Evolutionary conservation across 73 alveolate genomes (phyloP).

Genomic region (Stentor coeruleus): DNA sequence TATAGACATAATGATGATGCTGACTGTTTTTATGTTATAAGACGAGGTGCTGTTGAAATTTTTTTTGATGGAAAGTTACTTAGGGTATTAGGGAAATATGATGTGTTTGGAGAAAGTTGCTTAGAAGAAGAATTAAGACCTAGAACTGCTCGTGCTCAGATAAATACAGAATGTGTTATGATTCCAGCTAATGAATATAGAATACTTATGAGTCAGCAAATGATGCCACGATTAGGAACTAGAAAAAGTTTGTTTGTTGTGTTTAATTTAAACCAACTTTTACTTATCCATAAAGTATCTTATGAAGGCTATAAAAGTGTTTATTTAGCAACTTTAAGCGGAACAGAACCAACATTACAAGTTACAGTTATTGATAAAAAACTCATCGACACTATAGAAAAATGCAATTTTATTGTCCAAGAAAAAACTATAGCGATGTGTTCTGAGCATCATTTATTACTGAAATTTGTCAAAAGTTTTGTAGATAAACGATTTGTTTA

Average conservation of each 20-base stretch:
- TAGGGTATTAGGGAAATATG: neutral
- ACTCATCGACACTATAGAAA: neutral
- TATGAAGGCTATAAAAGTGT: neutral
- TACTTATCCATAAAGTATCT: neutral
- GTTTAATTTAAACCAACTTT: neutral
- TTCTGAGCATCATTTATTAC: neutral
- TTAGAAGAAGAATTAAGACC: neutral
- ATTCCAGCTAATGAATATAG: neutral
- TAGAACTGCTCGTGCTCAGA: neutral
- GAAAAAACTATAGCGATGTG: neutral
- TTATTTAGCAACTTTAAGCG: neutral
- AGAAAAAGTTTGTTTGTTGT: neutral
- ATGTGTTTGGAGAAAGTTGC: slow-evolving; percentile 2
- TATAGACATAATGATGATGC: neutral
- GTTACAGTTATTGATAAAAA: neutral
- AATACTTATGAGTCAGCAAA: neutral
- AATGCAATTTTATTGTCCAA: neutral
- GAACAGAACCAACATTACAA: neutral
- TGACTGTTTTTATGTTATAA: neutral
- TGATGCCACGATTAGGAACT: neutral
- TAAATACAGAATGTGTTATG: neutral
- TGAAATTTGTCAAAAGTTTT: neutral
- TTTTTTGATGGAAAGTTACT: neutral
- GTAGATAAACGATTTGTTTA: neutral
- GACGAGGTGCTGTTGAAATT: neutral